Conservation (phyloP, 225 moss, liverwort and hornwort genomes). For the Bryoerythrophyllum caledonicum region DNA sequence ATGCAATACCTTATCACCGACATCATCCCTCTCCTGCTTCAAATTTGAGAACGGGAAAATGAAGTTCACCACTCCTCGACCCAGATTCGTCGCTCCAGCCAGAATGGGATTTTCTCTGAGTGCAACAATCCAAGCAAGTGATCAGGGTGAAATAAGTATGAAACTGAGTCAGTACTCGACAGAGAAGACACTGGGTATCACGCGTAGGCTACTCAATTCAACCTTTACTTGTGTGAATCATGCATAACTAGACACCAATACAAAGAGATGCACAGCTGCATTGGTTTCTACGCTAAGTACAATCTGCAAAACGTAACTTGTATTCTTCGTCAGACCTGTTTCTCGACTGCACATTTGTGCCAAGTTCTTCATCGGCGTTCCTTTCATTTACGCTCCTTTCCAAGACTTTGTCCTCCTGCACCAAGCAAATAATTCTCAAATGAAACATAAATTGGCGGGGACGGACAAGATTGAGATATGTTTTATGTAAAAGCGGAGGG, state of each 20-base stretch:
- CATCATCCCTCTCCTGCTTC: conserved; percentile 50
- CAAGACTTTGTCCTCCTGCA: conserved; percentile 40
- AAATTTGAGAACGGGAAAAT: conserved; percentile 56
- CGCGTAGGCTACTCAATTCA: not conserved
- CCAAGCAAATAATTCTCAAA: conserved; percentile 7
- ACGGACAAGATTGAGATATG: conserved; percentile 9
- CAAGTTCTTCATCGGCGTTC: conserved; percentile 39
- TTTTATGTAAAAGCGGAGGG: not conserved
- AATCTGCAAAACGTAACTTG: not conserved
- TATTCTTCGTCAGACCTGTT: conserved; percentile 30
- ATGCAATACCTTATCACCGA: conserved; percentile 9
- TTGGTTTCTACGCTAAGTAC: not conserved
- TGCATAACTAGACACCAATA: conserved; percentile 9
- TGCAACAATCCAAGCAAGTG: conserved; percentile 14
- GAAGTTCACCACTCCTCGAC: conserved; percentile 48
- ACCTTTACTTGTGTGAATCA: not conserved
- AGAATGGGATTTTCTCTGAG: conserved; percentile 35
- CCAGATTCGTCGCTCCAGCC: conserved; percentile 48
- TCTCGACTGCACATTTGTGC: conserved; percentile 22
- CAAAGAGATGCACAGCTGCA: not conserved
- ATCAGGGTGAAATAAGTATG: not conserved
- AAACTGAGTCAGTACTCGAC: not conserved
- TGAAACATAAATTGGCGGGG: not conserved
- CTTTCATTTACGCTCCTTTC: conserved; percentile 24
- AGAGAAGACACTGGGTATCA: conserved; percentile 8